phyloP scores from a whole-genome alignment of 192 early-diverging fungal species.

The Lobosporangium transversale region DNA sequence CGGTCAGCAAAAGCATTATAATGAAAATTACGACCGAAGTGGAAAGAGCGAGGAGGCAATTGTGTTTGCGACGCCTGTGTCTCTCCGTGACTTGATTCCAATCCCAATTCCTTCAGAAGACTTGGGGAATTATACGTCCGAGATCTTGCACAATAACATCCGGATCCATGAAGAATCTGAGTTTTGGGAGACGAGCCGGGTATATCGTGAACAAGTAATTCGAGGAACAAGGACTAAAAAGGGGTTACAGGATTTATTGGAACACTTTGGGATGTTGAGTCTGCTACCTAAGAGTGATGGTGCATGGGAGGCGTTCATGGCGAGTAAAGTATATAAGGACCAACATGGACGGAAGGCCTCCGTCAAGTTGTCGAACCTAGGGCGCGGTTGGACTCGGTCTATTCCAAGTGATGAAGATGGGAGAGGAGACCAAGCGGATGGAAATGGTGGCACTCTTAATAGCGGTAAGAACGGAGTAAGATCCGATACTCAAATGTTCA shows the following conservation, averaged over 20 bases:
- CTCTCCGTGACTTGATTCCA: constrained; percentile 21
- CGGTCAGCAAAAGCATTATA: neutral
- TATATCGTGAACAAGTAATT: constrained; percentile 17
- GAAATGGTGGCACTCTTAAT: no score
- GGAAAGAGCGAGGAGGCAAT: constrained; percentile 28
- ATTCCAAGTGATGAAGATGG: neutral
- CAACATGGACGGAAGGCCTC: constrained; percentile 47
- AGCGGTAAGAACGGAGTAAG: neutral
- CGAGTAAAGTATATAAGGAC: constrained; percentile 29
- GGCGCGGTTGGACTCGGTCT: constrained; percentile 14
- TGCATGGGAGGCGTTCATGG: constrained; percentile 38
- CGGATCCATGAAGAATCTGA: constrained; percentile 4
- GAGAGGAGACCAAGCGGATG: neutral
- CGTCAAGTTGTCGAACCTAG: constrained; percentile 42
- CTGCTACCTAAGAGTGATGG: constrained; percentile 34
- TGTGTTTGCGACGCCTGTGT: constrained; percentile 46
- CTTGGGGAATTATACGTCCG: constrained; percentile 38
- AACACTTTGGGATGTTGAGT: constrained; percentile 41
- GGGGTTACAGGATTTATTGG: constrained; percentile 37
- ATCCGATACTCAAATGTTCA: neutral
- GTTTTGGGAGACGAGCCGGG: constrained; percentile 25
- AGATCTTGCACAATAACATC: constrained; percentile 33
- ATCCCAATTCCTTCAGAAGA: constrained; percentile 13
- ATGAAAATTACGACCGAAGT: neutral
- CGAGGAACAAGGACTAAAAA: constrained; percentile 7